These are phyloP conservation scores for Russula foetens DNA, from an alignment of 768 basidiomycete species.

Conservation along the genomic window DNA sequence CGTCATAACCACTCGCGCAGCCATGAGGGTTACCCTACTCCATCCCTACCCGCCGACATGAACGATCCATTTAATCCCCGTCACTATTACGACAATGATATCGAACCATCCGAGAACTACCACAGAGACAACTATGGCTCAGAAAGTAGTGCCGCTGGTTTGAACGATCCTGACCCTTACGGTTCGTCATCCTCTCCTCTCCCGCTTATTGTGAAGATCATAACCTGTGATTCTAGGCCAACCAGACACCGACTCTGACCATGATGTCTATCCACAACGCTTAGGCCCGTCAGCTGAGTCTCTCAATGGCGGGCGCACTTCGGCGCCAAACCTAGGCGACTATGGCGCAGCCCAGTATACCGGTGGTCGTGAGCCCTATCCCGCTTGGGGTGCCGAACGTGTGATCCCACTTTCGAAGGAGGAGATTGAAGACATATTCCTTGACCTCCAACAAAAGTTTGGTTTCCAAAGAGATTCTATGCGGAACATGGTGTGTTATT, in stretches of 20 bases:
- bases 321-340: slow-evolving; percentile 67
- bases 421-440: slow-evolving; percentile 97
- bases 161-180: slow-evolving; percentile 47
- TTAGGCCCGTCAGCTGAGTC: slow-evolving; percentile 73
- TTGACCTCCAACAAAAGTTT: slow-evolving; percentile 97
- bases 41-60: slow-evolving; percentile 53
- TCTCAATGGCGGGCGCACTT: slow-evolving; percentile 58
- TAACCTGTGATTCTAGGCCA: slow-evolving; percentile 38
- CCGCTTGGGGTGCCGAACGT: slow-evolving; percentile 88
- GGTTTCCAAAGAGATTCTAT: slow-evolving; percentile 95
- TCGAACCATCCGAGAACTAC: slow-evolving; percentile 55
- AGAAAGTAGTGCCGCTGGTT: slow-evolving; percentile 55
- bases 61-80: slow-evolving; percentile 54
- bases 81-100: slow-evolving; percentile 65
- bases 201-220: background rate
- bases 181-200: slow-evolving; percentile 11
- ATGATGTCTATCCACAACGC: slow-evolving; percentile 60
- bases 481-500: slow-evolving; percentile 75
- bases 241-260: slow-evolving; percentile 81
- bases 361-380: slow-evolving; percentile 75
- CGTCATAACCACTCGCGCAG: slow-evolving; percentile 46
- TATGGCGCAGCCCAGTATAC: slow-evolving; percentile 37
- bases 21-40: slow-evolving; percentile 52
- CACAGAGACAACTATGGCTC: slow-evolving; percentile 64
- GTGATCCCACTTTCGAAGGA: slow-evolving; percentile 98